Evolutionary conservation across 140 eudicot genomes (phyloP).

Genomic region (Flaveria floridana): DNA sequence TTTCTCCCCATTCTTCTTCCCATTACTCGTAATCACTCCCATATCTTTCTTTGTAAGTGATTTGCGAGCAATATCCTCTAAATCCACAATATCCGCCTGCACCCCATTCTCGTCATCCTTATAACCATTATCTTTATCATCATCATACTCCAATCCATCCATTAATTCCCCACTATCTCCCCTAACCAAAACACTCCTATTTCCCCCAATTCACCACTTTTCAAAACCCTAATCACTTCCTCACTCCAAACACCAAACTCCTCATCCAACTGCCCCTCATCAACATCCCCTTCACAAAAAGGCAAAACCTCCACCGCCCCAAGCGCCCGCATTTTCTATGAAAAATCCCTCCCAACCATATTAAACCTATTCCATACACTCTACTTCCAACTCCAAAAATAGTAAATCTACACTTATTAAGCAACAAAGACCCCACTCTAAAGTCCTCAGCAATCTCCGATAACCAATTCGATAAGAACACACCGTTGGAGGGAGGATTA

Average conservation of each 20-base stretch:
- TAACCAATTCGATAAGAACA: conserved; percentile 71
- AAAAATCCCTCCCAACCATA: conserved; percentile 54
- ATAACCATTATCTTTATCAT: conserved; percentile 38
- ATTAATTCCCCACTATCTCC: conserved; percentile 34
- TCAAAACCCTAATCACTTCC: conserved; percentile 55
- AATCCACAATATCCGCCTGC: conserved; percentile 67
- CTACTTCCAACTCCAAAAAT: conserved; percentile 87
- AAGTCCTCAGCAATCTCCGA: conserved; percentile 81
- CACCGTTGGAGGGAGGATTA: conserved; percentile 60
- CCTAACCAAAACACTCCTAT: conserved; percentile 27
- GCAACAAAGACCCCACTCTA: conserved; percentile 70
- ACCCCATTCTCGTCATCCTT: conserved; percentile 42
- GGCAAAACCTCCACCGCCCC: conserved; percentile 72
- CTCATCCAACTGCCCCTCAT: conserved; percentile 62
- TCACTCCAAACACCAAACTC: conserved; percentile 73
- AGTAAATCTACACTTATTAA: conserved; percentile 58
- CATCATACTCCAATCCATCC: conserved; percentile 46
- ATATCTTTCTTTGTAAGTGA: conserved; percentile 64
- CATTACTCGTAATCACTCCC: conserved; percentile 46
- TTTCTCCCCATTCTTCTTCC: conserved; percentile 55
- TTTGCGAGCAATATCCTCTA: conserved; percentile 94
- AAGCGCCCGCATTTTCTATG: conserved; percentile 48
- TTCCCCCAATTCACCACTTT: conserved; percentile 42
- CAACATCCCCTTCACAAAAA: conserved; percentile 82
- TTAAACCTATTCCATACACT: conserved; percentile 63